phyloP scores from a whole-genome alignment of 2,329 filamentous ascomycete species.

The Podosphaera fusca region DNA sequence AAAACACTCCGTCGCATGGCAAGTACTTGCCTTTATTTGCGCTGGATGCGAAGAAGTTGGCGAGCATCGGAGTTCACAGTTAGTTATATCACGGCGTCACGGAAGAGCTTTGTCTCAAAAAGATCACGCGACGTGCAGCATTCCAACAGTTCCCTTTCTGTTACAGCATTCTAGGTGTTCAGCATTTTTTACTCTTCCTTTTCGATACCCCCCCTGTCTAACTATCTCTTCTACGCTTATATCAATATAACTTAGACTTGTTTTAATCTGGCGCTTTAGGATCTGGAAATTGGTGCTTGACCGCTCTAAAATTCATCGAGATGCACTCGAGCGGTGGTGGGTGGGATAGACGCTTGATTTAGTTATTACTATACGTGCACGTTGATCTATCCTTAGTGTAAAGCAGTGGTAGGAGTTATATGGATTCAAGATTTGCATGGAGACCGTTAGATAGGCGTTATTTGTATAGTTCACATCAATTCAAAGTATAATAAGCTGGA shows the following conservation, averaged over 20 bases:
- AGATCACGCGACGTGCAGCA: neutral
- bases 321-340: neutral
- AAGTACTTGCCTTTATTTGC: neutral
- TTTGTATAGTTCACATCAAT: neutral
- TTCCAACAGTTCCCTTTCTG: neutral
- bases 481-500: no score
- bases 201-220: neutral
- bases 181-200: neutral
- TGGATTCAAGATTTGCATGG: neutral
- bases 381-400: neutral
- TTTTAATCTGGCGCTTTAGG: neutral
- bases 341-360: neutral
- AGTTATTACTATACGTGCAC: neutral
- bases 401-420: neutral
- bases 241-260: neutral
- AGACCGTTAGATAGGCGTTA: neutral
- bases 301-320: neutral
- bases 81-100: neutral
- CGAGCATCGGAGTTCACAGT: neutral
- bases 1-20: neutral
- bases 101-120: neutral
- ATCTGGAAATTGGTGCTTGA: neutral
- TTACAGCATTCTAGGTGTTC: neutral
- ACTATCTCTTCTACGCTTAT: neutral
- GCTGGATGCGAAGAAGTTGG: neutral